phyloP scores from a whole-genome alignment of 257 asterid species.

The Fraxinus anomala region DNA sequence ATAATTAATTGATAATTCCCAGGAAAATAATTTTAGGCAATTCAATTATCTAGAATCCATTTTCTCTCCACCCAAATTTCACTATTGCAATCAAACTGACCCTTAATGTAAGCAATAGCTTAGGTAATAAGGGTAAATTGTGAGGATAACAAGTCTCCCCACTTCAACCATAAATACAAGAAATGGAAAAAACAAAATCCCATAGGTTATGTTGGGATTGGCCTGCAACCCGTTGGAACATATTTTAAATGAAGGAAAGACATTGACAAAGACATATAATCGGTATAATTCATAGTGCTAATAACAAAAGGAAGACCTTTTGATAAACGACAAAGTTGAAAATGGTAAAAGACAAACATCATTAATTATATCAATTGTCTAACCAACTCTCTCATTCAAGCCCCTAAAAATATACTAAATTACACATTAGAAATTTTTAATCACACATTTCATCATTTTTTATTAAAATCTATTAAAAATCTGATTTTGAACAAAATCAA shows the following conservation, averaged over 20 bases:
- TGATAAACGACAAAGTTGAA: slow-evolving; percentile 25
- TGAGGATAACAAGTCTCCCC: neutral
- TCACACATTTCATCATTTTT: too few relatives aligned
- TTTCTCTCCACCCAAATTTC: too few relatives aligned
- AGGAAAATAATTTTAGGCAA: too few relatives aligned
- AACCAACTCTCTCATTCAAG: too few relatives aligned
- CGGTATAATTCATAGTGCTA: slow-evolving; percentile 19
- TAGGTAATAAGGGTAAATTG: neutral
- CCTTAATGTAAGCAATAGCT: neutral
- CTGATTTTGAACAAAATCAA: too few relatives aligned
- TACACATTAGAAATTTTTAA: too few relatives aligned
- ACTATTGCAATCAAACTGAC: too few relatives aligned
- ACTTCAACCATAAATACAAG: neutral
- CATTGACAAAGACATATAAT: slow-evolving; percentile 17
- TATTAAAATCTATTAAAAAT: too few relatives aligned
- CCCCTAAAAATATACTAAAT: too few relatives aligned
- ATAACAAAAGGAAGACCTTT: neutral
- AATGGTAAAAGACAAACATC: neutral
- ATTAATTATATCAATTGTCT: slow-evolving; percentile 14
- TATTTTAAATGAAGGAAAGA: slow-evolving; percentile 17
- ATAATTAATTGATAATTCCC: too few relatives aligned
- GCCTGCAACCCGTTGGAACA: slow-evolving; percentile 13
- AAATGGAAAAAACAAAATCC: slow-evolving; percentile 28
- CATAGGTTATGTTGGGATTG: slow-evolving; percentile 1
- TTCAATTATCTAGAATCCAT: too few relatives aligned